These are phyloP conservation scores for Moniliella sp. DNA, from an alignment of 1,284 basidiomycete genomes.

Conservation along the genomic window DNA sequence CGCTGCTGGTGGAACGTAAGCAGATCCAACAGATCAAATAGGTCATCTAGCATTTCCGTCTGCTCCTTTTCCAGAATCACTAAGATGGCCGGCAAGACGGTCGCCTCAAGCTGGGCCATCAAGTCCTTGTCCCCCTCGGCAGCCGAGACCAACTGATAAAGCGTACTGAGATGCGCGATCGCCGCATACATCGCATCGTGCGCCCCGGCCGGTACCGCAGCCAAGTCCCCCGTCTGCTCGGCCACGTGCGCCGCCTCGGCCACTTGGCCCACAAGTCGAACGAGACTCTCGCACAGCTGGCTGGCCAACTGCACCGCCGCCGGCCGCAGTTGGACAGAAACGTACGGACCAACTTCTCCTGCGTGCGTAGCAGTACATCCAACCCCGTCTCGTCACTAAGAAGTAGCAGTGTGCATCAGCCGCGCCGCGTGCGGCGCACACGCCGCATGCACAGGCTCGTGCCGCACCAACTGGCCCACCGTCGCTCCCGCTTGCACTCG, in stretches of 20 bases:
- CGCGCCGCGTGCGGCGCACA: conserved; percentile 61
- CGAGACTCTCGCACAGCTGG: conserved; percentile 41
- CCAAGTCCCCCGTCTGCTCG: too few relatives aligned
- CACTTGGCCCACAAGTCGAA: conserved; percentile 39
- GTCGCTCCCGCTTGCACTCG: conserved; percentile 62
- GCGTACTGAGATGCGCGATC: conserved; percentile 47
- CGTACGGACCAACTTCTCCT: conserved; percentile 67
- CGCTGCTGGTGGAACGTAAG: conserved; percentile 54
- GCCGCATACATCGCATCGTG: conserved; percentile 39
- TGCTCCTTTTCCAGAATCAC: conserved; percentile 44
- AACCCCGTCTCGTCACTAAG: conserved; percentile 71
- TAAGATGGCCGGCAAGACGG: conserved; percentile 54
- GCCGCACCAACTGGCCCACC: conserved; percentile 52
- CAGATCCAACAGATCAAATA: conserved; percentile 59
- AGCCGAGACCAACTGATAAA: conserved; percentile 41
- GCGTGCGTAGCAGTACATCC: conserved; percentile 54
- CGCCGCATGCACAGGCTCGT: conserved; percentile 47
- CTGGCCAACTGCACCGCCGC: conserved; percentile 62
- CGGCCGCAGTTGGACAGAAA: conserved; percentile 61
- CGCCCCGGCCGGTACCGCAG: too few relatives aligned
- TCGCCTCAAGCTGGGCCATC: conserved; percentile 55
- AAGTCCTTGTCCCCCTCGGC: conserved; percentile 56
- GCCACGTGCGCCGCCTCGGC: too few relatives aligned
- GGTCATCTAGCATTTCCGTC: conserved; percentile 58
- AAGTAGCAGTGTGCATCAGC: conserved; percentile 65